phyloP scores from a whole-genome alignment of 2,329 filamentous ascomycete species.

The Beauveria sp. region DNA sequence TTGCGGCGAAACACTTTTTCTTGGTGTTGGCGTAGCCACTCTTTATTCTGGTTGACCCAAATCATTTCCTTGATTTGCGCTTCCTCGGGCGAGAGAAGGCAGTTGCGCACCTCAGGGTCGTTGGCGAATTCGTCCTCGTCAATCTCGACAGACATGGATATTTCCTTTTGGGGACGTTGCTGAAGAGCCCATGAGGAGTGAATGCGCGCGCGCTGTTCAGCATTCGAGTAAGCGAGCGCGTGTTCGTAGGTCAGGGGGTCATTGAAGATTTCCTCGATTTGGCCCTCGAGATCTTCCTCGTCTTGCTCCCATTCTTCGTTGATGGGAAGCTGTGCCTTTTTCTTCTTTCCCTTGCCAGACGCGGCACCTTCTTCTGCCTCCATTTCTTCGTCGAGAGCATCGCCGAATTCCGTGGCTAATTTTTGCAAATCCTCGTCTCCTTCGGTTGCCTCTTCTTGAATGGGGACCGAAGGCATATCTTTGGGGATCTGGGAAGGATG shows the following conservation, averaged over 20 bases:
- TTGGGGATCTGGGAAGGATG: constrained; percentile 33
- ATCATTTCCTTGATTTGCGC: constrained; percentile 78
- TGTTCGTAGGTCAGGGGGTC: constrained; percentile 51
- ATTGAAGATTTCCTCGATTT: constrained; percentile 64
- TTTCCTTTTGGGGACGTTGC: constrained; percentile 37
- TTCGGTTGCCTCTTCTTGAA: constrained; percentile 10
- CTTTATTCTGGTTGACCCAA: constrained; percentile 92
- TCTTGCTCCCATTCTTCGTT: constrained; percentile 56
- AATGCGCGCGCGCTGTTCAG: constrained; percentile 46
- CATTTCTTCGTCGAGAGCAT: constrained; percentile 26
- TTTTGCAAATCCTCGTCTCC: constrained; percentile 26
- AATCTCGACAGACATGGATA: constrained; percentile 57
- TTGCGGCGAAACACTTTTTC: constrained; percentile 73
- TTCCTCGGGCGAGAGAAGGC: constrained; percentile 66
- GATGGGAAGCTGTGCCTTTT: constrained; percentile 43
- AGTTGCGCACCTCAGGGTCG: constrained; percentile 80
- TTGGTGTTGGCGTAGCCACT: constrained; percentile 83
- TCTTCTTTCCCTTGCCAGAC: constrained; percentile 18
- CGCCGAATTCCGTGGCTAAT: constrained; percentile 39
- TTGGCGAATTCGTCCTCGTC: constrained; percentile 78
- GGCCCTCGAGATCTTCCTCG: constrained; percentile 58
- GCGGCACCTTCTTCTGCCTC: constrained; percentile 15
- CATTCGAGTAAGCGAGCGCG: constrained; percentile 49
- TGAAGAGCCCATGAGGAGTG: constrained; percentile 45
- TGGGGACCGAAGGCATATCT: constrained; percentile 19